A percentile compares a stretch with the other conserved stretches of the same genome.
Evolutionary conservation across 23 red algal genomes (phyloP).

Genomic region (Gracilaria domingensis): DNA sequence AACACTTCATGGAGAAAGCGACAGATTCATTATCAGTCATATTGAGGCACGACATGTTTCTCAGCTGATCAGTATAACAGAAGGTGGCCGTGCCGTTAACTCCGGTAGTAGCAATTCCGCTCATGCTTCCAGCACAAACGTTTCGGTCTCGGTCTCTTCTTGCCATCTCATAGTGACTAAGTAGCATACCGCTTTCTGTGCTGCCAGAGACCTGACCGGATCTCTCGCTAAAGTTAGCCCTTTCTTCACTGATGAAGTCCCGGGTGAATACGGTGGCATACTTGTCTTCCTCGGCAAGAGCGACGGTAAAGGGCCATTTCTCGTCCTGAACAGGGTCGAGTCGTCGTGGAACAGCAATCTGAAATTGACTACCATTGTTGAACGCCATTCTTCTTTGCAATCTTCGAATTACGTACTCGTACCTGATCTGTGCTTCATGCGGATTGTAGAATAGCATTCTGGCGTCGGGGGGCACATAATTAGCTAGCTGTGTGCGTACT

Average conservation of each 20-base stretch:
- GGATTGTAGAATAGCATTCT: constrained; percentile 18
- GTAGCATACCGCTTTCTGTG: constrained; percentile 25
- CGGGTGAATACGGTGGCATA: constrained; percentile 7
- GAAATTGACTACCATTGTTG: not conserved
- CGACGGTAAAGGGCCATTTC: not conserved
- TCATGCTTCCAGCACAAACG: constrained; percentile 18
- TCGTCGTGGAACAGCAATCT: not conserved
- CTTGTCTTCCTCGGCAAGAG: not conserved
- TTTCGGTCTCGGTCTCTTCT: not conserved
- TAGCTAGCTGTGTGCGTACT: not conserved
- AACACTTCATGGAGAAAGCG: constrained; percentile 15
- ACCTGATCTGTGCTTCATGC: constrained; percentile 3
- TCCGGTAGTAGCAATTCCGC: not conserved
- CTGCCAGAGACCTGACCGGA: not conserved
- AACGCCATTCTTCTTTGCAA: not conserved
- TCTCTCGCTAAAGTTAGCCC: not conserved
- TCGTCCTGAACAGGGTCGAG: constrained; percentile 4
- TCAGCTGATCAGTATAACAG: constrained; percentile 18
- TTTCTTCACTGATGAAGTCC: not conserved
- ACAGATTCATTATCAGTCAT: not conserved
- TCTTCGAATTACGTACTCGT: constrained; percentile 13
- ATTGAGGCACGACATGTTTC: constrained; percentile 17
- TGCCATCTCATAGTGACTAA: constrained; percentile 7
- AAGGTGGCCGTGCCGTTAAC: not conserved
- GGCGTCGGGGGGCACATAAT: not conserved